phyloP scores from a whole-genome alignment of 2,329 filamentous ascomycete genomes.

The Paraphaeosphaeria minitans region DNA sequence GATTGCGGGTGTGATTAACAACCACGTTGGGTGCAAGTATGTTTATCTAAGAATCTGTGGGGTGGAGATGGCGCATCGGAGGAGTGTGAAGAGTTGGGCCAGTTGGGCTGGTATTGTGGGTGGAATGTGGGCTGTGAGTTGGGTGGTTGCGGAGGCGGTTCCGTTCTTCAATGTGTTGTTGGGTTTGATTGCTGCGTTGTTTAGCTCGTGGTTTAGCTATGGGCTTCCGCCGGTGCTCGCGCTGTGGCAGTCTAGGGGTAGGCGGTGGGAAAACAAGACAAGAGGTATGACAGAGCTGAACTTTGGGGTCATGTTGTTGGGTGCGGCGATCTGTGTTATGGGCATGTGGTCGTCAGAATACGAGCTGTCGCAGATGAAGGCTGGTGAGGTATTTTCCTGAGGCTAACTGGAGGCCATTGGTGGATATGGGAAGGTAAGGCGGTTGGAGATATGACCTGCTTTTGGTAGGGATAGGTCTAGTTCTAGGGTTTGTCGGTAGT shows the following conservation, averaged over 20 bases:
- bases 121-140: slow-evolving; percentile 64
- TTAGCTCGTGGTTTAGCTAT: too few relatives aligned
- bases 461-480: neutral
- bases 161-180: slow-evolving; percentile 72
- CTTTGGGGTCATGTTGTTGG: slow-evolving; percentile 43
- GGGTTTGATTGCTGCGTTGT: slow-evolving; percentile 64
- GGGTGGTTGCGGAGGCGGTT: slow-evolving; percentile 71
- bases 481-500: too few relatives aligned
- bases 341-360: neutral
- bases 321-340: slow-evolving; percentile 25
- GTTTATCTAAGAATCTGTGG: too few relatives aligned
- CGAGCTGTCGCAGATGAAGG: neutral
- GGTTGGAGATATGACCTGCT: too few relatives aligned
- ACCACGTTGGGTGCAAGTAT: slow-evolving; percentile 54
- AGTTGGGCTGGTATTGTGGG: slow-evolving; percentile 65
- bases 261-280: too few relatives aligned
- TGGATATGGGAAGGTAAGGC: too few relatives aligned
- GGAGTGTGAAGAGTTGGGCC: slow-evolving; percentile 36
- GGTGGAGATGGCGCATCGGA: too few relatives aligned
- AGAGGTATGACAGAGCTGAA: too few relatives aligned
- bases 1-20: slow-evolving; percentile 73
- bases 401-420: too few relatives aligned
- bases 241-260: slow-evolving; percentile 32
- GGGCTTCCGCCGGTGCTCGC: slow-evolving; percentile 53
- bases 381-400: neutral